These are phyloP conservation scores for Penicillium sp. DNA, from an alignment of 2,329 filamentous ascomycete species.

Conservation along the genomic window DNA sequence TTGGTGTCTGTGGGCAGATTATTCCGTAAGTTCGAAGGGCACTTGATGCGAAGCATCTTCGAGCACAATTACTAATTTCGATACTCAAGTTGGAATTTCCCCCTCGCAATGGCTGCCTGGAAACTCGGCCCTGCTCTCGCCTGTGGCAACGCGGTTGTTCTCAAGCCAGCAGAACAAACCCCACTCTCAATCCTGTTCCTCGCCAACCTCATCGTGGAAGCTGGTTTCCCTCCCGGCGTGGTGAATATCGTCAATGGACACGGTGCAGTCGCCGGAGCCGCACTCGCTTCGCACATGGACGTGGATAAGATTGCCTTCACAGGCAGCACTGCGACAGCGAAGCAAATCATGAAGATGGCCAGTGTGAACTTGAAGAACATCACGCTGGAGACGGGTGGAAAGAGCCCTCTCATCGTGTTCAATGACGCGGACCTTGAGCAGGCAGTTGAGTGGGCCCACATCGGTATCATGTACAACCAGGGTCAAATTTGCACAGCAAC, in stretches of 20 bases:
- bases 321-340: conserved; percentile 35
- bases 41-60: conserved; percentile 47
- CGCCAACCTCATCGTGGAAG: conserved; percentile 35
- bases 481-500: conserved; percentile 39
- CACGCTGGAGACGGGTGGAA: conserved; percentile 56
- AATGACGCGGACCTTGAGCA: conserved; percentile 65
- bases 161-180: conserved; percentile 39
- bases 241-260: conserved; percentile 37
- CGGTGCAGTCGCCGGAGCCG: conserved; percentile 32
- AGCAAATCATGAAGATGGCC: conserved; percentile 40
- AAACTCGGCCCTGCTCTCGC: conserved; percentile 37
- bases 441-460: conserved; percentile 67
- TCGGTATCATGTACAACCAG: conserved; percentile 50
- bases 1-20: conserved; percentile 76
- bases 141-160: conserved; percentile 36
- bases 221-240: conserved; percentile 37
- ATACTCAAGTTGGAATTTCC: conserved; percentile 21
- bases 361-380: conserved; percentile 38
- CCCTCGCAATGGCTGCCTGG: conserved; percentile 69
- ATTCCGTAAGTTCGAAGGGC: conserved; percentile 76
- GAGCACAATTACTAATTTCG: neutral
- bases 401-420: conserved; percentile 64
- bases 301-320: conserved; percentile 40
- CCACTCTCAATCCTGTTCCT: conserved; percentile 36
- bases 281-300: conserved; percentile 33